phyloP scores from a whole-genome alignment of 2,329 filamentous ascomycete genomes.

The Phaeoacremonium minimum region DNA sequence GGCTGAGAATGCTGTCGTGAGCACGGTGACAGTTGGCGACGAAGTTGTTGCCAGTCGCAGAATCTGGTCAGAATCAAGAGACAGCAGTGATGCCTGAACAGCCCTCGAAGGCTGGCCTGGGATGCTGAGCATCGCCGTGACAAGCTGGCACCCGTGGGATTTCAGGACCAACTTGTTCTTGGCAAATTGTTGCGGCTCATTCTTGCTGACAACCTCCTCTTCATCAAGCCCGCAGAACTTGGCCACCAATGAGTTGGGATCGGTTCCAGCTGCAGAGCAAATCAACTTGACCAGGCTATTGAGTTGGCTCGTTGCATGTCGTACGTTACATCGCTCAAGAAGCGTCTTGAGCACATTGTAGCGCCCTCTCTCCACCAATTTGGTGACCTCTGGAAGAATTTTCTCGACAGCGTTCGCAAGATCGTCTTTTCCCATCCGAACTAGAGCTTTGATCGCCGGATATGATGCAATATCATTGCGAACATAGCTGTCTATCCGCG shows the following conservation, averaged over 20 bases:
- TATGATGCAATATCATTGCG: conserved; percentile 90
- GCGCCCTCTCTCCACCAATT: conserved; percentile 69
- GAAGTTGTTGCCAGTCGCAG: conserved; percentile 60
- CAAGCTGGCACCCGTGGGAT: conserved; percentile 75
- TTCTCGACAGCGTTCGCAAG: conserved; percentile 67
- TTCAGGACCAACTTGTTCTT: conserved; percentile 55
- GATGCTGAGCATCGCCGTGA: conserved; percentile 72
- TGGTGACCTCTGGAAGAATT: conserved; percentile 68
- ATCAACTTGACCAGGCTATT: conserved; percentile 48
- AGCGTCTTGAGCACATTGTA: conserved; percentile 76
- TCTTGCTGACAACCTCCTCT: conserved; percentile 20
- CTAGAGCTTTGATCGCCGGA: conserved; percentile 76
- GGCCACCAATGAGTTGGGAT: conserved; percentile 42
- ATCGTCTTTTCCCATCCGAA: conserved; percentile 82
- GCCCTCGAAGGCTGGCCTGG: conserved; percentile 65
- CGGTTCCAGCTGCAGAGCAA: conserved; percentile 40
- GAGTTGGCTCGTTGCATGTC: conserved; percentile 24
- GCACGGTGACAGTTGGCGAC: conserved; percentile 41
- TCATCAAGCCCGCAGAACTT: conserved; percentile 43
- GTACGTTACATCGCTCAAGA: conserved; percentile 75
- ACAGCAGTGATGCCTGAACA: conserved; percentile 67
- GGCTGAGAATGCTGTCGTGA: conserved; percentile 44
- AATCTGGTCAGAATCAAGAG: conserved; percentile 50
- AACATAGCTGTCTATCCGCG: conserved; percentile 73
- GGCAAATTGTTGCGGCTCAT: conserved; percentile 21